phyloP scores from a whole-genome alignment of 202 grass and related monocot genomes.

The Musa balbisiana region DNA sequence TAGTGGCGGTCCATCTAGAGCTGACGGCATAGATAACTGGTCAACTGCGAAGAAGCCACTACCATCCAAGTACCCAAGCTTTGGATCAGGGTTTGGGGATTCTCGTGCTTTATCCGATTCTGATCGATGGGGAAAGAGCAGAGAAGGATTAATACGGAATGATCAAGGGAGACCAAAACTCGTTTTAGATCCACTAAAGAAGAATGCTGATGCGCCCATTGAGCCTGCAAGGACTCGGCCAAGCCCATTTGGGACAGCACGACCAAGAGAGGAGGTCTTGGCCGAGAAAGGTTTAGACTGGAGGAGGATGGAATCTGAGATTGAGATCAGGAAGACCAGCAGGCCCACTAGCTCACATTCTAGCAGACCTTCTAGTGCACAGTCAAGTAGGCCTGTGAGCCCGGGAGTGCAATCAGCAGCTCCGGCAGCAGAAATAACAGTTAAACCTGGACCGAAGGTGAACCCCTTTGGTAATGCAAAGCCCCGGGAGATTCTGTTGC shows the following conservation, averaged over 20 bases:
- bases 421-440: conserved; percentile 41
- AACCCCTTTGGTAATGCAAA: conserved; percentile 84
- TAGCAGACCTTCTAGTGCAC: conserved; percentile 73
- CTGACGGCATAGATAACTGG: conserved; percentile 76
- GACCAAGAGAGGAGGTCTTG: conserved; percentile 65
- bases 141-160: conserved; percentile 8
- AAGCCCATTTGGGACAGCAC: conserved; percentile 63
- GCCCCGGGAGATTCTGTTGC: conserved; percentile 63
- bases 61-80: conserved; percentile 49
- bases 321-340: conserved; percentile 66
- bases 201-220: conserved; percentile 21
- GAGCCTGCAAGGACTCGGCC: conserved; percentile 44
- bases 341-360: conserved; percentile 75
- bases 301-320: conserved; percentile 73
- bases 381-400: conserved; percentile 79
- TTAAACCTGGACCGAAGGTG: conserved; percentile 49
- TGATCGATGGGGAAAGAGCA: conserved; percentile 54
- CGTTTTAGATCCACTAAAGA: conserved; percentile 59
- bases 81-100: conserved; percentile 43
- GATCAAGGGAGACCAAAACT: conserved; percentile 54
- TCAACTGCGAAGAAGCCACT: conserved; percentile 68
- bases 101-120: conserved; percentile 50
- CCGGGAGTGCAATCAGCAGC: conserved; percentile 50
- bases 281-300: conserved; percentile 80
- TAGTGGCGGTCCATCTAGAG: conserved; percentile 28